Evolutionary conservation across 352 stramenopile genomes (phyloP), one percentile per base, ranked within the genome.

Genomic region (Phytopythium delawarense): DNA sequence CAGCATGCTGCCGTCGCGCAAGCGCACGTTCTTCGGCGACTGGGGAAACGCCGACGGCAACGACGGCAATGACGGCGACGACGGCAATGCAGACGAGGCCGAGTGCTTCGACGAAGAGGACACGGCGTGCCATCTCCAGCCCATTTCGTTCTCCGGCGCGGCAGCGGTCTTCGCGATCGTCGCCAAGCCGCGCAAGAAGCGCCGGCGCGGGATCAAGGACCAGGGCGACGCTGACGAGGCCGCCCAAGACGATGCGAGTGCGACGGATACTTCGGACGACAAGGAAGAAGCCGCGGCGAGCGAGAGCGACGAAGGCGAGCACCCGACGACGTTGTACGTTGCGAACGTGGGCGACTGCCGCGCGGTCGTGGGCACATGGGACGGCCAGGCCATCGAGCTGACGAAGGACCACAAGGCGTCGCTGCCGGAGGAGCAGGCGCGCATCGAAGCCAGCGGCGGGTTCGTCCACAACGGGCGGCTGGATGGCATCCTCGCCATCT

Each of bases 261-360:
- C 39, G 5, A 51, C 55, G 6, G 18, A 11, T 13, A 52, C 40
- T 16, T 30, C 12, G 4, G 56, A 54, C 15, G 21, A 44, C 6
- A 57, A 63, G 13, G 42, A 59, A 11, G 51, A 64, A 4, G 30
- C 56, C 13, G 49, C 23, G 23, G 34, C 12, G 5, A 18, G 20
- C 7, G 42, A 23, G 6, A 65, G 70, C 15, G 40, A 64, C 32
- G 58, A 64, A 21, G 67, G 79, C 23, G 71, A 81, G 4, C 62
- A 69, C 2, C 71, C 74, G 11, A 87, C 78, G 2, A 69, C 76
- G 32, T 52, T 97, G 57, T 91, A 93, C 62, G 71, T 97, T 20
- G 90, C 86, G 1, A 94, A 97, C 56, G 78, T 97, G 15, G 91
- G 91, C 25, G 91, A 98, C 58, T 97, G 88, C 57, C 91, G 91